Evolutionary conservation across 78 protist species (phyloP), one percentile per base, ranked within the genome.

Genomic region (Trichosphaerium sp.): DNA sequence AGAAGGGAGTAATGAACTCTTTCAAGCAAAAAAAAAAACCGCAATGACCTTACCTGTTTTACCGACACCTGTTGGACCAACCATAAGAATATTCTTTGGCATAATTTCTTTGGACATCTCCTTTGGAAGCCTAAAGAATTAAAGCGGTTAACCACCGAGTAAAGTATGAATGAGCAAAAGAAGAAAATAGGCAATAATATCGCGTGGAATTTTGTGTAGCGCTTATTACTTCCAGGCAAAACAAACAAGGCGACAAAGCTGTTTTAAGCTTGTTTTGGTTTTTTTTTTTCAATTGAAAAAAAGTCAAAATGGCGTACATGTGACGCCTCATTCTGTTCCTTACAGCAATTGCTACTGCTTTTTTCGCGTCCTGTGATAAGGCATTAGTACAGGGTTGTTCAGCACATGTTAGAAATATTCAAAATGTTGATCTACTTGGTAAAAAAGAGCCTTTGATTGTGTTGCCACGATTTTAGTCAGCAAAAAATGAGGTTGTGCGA

Each of bases 71-170:
- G 91, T 86, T 32, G 90, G 83, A 2, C 94, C 90, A 47, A 92
- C 74, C 97, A 92, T 92, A 25, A 92, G 61, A 29, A 92, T 92
- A 78, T 92, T 92, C 75, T 89, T 89, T 26, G 97, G 97, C 66
- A 56, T 18, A 23, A 87, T 71, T 6, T 79, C 91, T 0, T 82
- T 81, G 11, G 32, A 28, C 62, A 85, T 35, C 23, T 71, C 65
- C 15, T 58, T 42, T 0, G 68, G 29, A 12, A 78, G 54, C 31
- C 60, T 49, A 44, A n/a, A 44, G 51, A 18, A 44, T n/a, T 44
- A 44, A 44, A n/a, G 21, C 18, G 29, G 21, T n/a, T 44, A 44
- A 44, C 21, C 29, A 18, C 21, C 18, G 21, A 44, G 51, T 18
- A 44, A 44, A 44, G 21, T 44, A 18, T n/a, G 18, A 18, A 44